A percentile compares a stretch with the other conserved stretches of the same genome.
Evolutionary conservation across 129 eudicot genomes (phyloP).

Genomic region (Helichrysum umbraculigerum): DNA sequence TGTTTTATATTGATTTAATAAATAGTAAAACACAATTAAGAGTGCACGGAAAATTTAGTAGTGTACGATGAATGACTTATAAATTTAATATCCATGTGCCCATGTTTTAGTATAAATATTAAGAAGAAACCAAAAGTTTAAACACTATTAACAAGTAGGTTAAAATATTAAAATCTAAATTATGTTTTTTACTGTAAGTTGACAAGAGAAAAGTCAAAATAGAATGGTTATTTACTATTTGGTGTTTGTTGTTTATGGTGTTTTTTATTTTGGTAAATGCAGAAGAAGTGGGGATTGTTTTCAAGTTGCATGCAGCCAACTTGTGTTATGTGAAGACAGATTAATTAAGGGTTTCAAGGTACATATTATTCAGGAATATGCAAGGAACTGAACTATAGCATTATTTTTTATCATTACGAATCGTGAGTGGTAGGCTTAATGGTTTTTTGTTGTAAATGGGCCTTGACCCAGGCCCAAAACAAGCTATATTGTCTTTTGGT

Average conservation of each 20-base stretch:
- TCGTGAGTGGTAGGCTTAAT: not conserved
- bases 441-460: constrained; percentile 33
- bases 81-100: not conserved
- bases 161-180: not conserved
- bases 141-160: no score
- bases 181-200: not conserved
- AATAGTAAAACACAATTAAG: no score
- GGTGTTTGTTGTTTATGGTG: constrained; percentile 15
- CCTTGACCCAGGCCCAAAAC: constrained; percentile 25
- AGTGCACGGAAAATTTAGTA: no score
- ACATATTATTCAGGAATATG: constrained; percentile 27
- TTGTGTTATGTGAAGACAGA: constrained; percentile 44
- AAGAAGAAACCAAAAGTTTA: no score
- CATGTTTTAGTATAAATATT: constrained; percentile 26
- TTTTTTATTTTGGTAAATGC: constrained; percentile 25
- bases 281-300: constrained; percentile 77
- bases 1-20: no score
- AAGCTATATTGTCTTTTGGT: constrained; percentile 8
- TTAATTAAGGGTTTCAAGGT: constrained; percentile 26
- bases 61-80: no score
- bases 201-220: constrained; percentile 25
- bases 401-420: not conserved
- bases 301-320: constrained; percentile 80
- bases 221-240: constrained; percentile 4
- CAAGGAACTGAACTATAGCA: no score